A percentile compares a stretch with the other conserved stretches of the same genome.
These are phyloP conservation scores for Penicillium turbatum DNA, from an alignment of 495 filamentous ascomycete species.

Conservation along the genomic window DNA sequence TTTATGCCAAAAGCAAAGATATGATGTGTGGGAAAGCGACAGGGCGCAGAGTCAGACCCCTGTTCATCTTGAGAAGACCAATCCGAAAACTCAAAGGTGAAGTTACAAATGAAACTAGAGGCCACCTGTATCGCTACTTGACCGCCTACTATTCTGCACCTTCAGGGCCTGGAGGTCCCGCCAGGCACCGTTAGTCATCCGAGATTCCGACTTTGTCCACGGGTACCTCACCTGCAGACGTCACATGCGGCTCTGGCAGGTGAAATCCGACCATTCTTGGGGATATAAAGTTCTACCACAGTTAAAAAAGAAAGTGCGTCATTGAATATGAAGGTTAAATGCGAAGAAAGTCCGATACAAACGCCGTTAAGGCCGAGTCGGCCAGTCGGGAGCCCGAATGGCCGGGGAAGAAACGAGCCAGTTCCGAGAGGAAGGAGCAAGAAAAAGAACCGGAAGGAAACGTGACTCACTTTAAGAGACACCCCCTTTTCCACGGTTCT, in stretches of 20 bases:
- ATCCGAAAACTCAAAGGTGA: neutral
- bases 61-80: neutral
- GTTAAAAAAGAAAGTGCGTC: neutral
- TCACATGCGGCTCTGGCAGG: no score
- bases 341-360: neutral
- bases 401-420: slow-evolving; percentile 12
- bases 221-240: no score
- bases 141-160: neutral
- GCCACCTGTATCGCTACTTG: neutral
- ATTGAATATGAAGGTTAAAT: neutral
- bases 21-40: neutral
- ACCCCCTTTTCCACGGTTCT: neutral
- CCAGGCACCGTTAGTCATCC: no score
- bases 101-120: neutral
- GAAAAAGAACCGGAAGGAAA: slow-evolving; percentile 26
- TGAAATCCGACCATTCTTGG: no score
- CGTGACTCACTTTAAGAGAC: slow-evolving; percentile 20
- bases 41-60: neutral
- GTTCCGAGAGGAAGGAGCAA: slow-evolving; percentile 17
- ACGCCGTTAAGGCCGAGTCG: slow-evolving; percentile 22
- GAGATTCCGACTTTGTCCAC: no score
- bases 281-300: no score
- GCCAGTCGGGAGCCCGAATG: slow-evolving; percentile 18
- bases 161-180: no score
- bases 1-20: neutral